Base-by-base conservation (phyloP, 352 stramenopile species). In the Phytophthora chlamydospora region DNA sequence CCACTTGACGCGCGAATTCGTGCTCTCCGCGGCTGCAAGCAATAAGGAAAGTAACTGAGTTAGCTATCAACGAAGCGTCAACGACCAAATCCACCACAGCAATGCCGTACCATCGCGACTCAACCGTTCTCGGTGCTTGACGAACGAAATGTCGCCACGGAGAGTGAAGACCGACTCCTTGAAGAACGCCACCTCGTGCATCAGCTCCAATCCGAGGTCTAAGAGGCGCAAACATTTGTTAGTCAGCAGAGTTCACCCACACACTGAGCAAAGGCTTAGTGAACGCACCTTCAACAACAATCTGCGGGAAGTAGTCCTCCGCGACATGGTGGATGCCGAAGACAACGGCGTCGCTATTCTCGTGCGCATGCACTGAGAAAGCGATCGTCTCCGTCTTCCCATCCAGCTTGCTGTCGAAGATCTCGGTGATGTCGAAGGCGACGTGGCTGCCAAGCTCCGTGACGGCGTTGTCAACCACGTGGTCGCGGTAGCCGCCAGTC, bases 1-100 rank as follows among this genome's bases (percentile, higher is more conserved):
- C 82, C 83, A 93, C 71, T 92, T 93, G 40, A 95, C 78, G n/a
- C 86, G 86, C 6, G 73, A 75, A 57, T 93, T 91, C 36, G 81
- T 72, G 53, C 80, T 91, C 46, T 95, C 86, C 4, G 84, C 86
- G 41, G 79, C 86, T 92, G 46, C 11, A 62, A 46, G 59, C 4
- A 41, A 16, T 41, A 71, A 45, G 14, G 50, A 4, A 27, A 31
- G 39, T 62, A 16, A 66, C 19, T 24, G 51, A 12, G n/a, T 47
- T 14, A 36, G 8, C 24, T 24, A 10, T 58, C 17, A 1, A 43
- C 19, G 16, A 31, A n/a, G 16, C 32, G 13, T 36, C 29, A 47
- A 31, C 8, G 10, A 21, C 44, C 7, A 14, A 12, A 5, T 24
- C 16, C n/a, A 9, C 19, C 43, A n/a, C 21, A 55, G 19, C 11